Conservation (phyloP, 371 early-diverging fungal genomes). For the Zancudomyces culisetae region DNA sequence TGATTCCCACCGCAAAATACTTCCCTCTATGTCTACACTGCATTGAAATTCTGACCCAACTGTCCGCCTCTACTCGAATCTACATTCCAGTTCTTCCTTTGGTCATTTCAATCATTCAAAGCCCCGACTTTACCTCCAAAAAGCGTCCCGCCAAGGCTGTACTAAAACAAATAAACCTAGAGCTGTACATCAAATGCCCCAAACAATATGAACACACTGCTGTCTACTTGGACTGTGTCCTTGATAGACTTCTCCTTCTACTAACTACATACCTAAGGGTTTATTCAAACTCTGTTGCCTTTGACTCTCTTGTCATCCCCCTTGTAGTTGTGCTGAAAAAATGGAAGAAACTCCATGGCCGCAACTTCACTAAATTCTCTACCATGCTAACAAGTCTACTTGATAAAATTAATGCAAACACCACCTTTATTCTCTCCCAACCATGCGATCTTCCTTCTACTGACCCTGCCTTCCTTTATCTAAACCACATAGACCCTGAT, state of each 20-base stretch:
- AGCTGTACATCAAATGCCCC: constrained; percentile 48
- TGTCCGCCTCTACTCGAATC: constrained; percentile 44
- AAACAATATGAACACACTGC: constrained; percentile 60
- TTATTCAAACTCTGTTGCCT: constrained; percentile 52
- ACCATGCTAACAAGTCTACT: constrained; percentile 52
- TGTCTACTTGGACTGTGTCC: constrained; percentile 54
- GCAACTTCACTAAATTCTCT: constrained; percentile 38
- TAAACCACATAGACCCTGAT: constrained; percentile 29
- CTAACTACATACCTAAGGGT: constrained; percentile 50
- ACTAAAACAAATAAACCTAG: constrained; percentile 61
- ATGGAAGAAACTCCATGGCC: constrained; percentile 23
- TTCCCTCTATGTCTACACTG: constrained; percentile 82
- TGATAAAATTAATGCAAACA: constrained; percentile 67
- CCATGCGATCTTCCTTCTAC: not conserved
- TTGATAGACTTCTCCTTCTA: constrained; percentile 48
- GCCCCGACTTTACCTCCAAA: constrained; percentile 14
- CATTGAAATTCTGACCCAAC: constrained; percentile 40
- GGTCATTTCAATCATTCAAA: constrained; percentile 49
- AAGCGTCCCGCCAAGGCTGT: constrained; percentile 22
- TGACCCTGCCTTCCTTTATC: constrained; percentile 30
- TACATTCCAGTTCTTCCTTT: constrained; percentile 73
- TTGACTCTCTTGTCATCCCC: constrained; percentile 48
- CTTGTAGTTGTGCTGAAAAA: constrained; percentile 17
- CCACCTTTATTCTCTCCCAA: constrained; percentile 41
- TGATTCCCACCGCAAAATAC: constrained; percentile 72